Conservation (phyloP, 164 flowering plant species). For the Vitis amurensis region DNA sequence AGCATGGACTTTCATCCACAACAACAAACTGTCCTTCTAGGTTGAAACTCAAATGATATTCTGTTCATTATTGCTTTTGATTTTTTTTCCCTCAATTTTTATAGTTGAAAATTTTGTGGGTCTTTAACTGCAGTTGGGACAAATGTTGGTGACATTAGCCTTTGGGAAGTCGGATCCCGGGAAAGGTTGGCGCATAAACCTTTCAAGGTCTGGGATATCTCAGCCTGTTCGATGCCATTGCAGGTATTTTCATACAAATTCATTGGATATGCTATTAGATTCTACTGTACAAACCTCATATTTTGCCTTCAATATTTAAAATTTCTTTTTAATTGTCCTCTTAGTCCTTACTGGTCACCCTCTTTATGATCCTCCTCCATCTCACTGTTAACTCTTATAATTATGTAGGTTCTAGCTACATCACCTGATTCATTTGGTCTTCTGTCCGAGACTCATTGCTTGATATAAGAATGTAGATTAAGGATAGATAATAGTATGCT, state of each 20-base stretch:
- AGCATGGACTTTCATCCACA: slow-evolving; percentile 92
- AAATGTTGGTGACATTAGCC: slow-evolving; percentile 64
- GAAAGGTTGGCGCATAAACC: slow-evolving; percentile 44
- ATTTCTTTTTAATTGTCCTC: background rate
- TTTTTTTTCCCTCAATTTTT: background rate
- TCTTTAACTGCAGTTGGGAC: slow-evolving; percentile 45
- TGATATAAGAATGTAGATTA: too few species aligned
- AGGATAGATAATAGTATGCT: too few species aligned
- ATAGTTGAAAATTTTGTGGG: too few species aligned
- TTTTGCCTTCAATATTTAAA: background rate
- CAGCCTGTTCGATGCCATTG: slow-evolving; percentile 36
- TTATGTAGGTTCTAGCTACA: too few species aligned
- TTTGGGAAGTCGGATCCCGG: slow-evolving; percentile 65
- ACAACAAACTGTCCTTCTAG: slow-evolving; percentile 72
- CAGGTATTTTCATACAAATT: slow-evolving; percentile 27
- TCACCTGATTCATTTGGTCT: too few species aligned
- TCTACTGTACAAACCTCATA: too few species aligned
- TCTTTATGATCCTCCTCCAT: too few species aligned
- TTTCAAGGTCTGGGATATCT: slow-evolving; percentile 51
- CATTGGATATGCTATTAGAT: too few species aligned
- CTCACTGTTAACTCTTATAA: too few species aligned
- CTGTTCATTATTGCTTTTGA: background rate
- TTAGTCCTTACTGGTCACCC: background rate
- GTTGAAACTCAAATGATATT: slow-evolving; percentile 24
- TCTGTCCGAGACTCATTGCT: too few species aligned